phyloP scores from a whole-genome alignment of 345 rosid species.

The Turnera subulata region DNA sequence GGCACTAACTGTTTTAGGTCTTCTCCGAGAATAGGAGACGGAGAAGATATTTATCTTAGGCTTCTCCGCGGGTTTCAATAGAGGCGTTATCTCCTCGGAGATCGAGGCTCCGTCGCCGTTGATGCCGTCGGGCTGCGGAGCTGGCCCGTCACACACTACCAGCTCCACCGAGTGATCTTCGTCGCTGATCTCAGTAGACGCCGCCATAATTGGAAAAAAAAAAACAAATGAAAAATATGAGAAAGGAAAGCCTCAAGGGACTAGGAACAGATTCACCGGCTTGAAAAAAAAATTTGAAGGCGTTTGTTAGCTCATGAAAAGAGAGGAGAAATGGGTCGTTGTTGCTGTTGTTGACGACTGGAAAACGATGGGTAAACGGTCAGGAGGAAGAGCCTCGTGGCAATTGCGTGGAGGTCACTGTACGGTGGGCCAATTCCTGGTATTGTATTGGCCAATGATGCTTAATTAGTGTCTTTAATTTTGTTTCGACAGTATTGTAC shows the following conservation, averaged over 20 bases:
- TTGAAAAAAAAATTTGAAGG: not conserved
- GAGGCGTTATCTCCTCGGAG: conserved; percentile 69
- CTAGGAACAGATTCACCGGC: not conserved
- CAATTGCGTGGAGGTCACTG: no score
- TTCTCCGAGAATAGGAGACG: conserved; percentile 56
- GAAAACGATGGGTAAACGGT: not conserved
- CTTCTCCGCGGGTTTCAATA: conserved; percentile 47
- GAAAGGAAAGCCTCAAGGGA: not conserved
- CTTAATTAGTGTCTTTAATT: no score
- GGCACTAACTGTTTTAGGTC: conserved; percentile 46
- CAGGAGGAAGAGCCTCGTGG: no score
- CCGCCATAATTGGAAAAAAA: conserved; percentile 25
- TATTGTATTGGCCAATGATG: no score
- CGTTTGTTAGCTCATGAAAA: not conserved
- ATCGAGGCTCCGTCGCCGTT: conserved; percentile 9
- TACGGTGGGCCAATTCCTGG: no score
- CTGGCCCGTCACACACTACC: conserved; percentile 40
- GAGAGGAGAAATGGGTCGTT: not conserved
- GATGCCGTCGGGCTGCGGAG: conserved; percentile 22
- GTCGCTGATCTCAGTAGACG: conserved; percentile 26
- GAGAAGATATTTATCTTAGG: conserved; percentile 83
- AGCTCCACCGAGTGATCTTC: conserved; percentile 61
- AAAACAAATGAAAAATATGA: no score
- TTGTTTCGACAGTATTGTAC: no score
- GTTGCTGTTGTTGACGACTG: not conserved